Evolutionary conservation across 164 flowering plant genomes (phyloP).

Genomic region (Piper betle): DNA sequence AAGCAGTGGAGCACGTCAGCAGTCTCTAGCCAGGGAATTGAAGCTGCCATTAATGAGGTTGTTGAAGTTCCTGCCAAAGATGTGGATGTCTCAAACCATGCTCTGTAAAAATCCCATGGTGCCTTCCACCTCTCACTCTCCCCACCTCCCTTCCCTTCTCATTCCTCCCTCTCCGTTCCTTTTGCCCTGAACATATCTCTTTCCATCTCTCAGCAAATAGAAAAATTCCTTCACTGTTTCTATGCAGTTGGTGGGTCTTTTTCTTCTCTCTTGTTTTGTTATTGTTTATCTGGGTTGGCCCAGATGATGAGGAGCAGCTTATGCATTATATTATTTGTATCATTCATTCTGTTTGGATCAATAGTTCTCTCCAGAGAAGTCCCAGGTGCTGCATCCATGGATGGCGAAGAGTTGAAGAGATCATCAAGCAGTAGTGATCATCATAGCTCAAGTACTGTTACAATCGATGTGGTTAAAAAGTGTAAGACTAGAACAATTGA

Average conservation of each 20-base stretch:
- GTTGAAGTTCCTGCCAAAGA: slow-evolving; percentile 11
- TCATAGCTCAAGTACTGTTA: not conserved
- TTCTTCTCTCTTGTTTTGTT: not conserved
- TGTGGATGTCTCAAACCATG: slow-evolving; percentile 15
- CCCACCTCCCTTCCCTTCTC: not conserved
- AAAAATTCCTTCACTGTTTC: not conserved
- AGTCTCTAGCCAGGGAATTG: slow-evolving; percentile 1
- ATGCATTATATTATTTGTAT: slow-evolving; percentile 4
- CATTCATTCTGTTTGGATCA: slow-evolving; percentile 6
- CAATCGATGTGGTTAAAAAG: not conserved
- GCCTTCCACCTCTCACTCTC: no score
- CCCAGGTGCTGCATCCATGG: not conserved
- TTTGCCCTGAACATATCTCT: not conserved
- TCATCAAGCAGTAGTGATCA: not conserved
- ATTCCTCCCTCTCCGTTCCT: not conserved
- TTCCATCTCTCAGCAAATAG: not conserved
- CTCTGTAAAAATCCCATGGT: slow-evolving; percentile 9
- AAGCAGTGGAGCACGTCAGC: no score
- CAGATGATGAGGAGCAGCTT: slow-evolving; percentile 6
- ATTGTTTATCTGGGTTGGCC: not conserved
- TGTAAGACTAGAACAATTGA: slow-evolving; percentile 7
- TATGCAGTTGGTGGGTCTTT: slow-evolving; percentile 7
- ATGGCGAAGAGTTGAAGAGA: not conserved
- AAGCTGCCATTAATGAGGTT: slow-evolving; percentile 16
- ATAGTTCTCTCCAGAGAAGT: slow-evolving; percentile 9